Base-by-base conservation (phyloP, 2,329 filamentous ascomycete species). In the Cladosporium halotolerans region DNA sequence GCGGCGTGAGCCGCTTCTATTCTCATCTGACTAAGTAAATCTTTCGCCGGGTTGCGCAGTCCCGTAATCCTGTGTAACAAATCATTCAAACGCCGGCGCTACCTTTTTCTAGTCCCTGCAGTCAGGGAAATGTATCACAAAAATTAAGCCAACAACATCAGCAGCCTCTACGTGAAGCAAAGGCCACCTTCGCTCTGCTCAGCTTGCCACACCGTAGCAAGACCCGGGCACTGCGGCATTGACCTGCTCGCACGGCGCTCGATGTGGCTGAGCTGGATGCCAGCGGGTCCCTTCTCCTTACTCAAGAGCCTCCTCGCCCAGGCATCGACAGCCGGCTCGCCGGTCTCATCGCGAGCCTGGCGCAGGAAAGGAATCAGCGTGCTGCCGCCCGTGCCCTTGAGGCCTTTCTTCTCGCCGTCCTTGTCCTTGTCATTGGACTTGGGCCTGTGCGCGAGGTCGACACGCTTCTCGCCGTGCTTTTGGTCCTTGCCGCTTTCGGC, bases 361-460 rank as follows among this genome's bases (percentile, higher is more conserved):
- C 97, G 96, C 57, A 99, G 76, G 72, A 99, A 99, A 0, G 92
- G 89, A 53, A 99, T 96, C 53, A 99, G 75, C 0, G 91, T 88
- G 0, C 93, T 97, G 13, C 93, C 93, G 11, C 93, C 93, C 0
- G 93, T 99, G 2, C 93, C 93, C 42, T 87, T 88, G 28, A 96
- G 79, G 47, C 85, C 85, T 60, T 79, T 80, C 70, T 62, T 68
- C 56, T 66, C 60, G 41, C 28, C 45, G 9, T 51, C 40, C 28
- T 51, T 51, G 4, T 51, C 48, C 13, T 40, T 11, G 4, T 43
- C 47, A 10, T 38, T 13, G 4, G 48, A 13, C 9, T 58, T 56
- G 2, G 53, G 50, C 57, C 45, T 42, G 36, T 46, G 43, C 28
- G 49, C 53, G 13, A 55, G 47, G 14, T 86, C 88, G 33, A 95